A percentile compares a stretch with the other conserved stretches of the same genome.
These are phyloP conservation scores for Botryotinia calthae DNA, from an alignment of 2,329 filamentous ascomycete species.

Conservation along the genomic window DNA sequence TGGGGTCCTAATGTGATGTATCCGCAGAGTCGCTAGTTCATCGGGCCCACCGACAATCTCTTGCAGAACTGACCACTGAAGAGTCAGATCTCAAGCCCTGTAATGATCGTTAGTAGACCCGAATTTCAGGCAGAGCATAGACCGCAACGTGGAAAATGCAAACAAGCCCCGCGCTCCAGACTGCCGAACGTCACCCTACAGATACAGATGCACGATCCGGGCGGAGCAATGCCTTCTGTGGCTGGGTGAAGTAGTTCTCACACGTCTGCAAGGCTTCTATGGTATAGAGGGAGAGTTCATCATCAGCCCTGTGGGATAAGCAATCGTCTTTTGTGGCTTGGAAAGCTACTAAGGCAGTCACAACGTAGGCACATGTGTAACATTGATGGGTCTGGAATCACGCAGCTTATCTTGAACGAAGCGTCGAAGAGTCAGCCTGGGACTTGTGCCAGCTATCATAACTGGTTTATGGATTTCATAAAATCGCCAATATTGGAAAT, in stretches of 20 bases:
- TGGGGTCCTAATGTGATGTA: conserved; percentile 22
- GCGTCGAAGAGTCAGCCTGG: neutral
- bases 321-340: conserved; percentile 11
- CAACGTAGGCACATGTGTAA: neutral
- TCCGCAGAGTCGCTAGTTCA: conserved; percentile 21
- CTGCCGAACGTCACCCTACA: conserved; percentile 16
- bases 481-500: neutral
- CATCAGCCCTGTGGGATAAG: conserved; percentile 16
- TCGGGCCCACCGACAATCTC: conserved; percentile 29
- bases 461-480: neutral
- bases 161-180: conserved; percentile 14
- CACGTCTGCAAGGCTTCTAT: conserved; percentile 16
- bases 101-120: conserved; percentile 14
- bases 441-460: neutral
- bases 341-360: neutral
- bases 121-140: conserved; percentile 16
- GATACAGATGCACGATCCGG: conserved; percentile 15
- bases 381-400: neutral
- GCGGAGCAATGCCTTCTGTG: conserved; percentile 15
- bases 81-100: conserved; percentile 18
- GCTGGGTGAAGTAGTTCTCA: conserved; percentile 11
- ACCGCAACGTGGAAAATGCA: conserved; percentile 14
- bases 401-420: neutral
- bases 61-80: conserved; percentile 19
- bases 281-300: neutral